These are phyloP conservation scores for Backusella mclennaniae DNA, from an alignment of 192 early-diverging fungal genomes.

Conservation along the genomic window DNA sequence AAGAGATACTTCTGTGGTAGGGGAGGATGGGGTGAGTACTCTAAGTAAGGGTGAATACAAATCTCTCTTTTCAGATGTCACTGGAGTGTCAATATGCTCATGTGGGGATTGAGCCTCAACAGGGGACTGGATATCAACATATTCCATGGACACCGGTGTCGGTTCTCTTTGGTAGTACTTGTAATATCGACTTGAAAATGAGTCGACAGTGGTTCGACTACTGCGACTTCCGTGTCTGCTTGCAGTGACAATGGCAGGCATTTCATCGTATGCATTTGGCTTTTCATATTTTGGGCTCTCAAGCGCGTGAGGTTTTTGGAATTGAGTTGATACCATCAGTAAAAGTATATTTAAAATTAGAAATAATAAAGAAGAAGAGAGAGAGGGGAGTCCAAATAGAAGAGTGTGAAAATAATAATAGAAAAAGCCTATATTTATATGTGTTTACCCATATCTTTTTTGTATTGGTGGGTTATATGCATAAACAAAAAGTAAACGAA, in stretches of 20 bases:
- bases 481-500: neutral
- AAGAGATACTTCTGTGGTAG: neutral
- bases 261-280: constrained; percentile 32
- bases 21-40: neutral
- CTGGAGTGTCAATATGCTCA: neutral
- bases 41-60: neutral
- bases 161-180: neutral
- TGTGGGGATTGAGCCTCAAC: neutral
- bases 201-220: constrained; percentile 5
- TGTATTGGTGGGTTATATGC: neutral
- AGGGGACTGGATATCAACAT: neutral
- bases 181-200: constrained; percentile 5
- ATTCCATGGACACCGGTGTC: neutral
- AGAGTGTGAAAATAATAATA: neutral
- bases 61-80: neutral
- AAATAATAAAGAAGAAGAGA: neutral
- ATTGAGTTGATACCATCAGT: neutral
- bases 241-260: neutral
- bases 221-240: constrained; percentile 5
- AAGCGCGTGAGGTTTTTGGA: constrained; percentile 26
- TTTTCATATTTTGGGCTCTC: constrained; percentile 33
- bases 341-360: neutral
- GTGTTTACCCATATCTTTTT: neutral
- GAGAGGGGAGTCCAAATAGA: neutral
- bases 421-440: neutral